Evolutionary conservation across 345 rosid species (phyloP), one percentile per base, ranked within the genome.

Genomic region (Syzygium grande): DNA sequence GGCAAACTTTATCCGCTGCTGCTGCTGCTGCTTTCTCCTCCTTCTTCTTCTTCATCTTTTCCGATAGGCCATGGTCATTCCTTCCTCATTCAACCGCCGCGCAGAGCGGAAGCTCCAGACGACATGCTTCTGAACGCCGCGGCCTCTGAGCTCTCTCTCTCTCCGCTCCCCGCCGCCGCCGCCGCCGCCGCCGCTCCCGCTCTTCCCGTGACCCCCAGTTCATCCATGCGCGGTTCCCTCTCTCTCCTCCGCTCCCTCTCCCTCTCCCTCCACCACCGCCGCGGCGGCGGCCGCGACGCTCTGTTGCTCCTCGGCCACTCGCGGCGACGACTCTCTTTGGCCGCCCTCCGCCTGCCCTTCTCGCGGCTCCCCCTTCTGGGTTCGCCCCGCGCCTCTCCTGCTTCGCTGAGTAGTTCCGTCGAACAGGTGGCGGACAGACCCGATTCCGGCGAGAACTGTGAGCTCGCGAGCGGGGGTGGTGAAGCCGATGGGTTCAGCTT

Each of bases 401-500:
- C 88, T 56, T 58, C 91, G 84, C 83, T 85, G 85, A 86, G 93
- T 73, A 89, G 91, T 93, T 94, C 92, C 90, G 90, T 93, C 93
- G 93, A 93, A 87, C 95, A 93, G 58, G 16, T 92, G 88, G 87
- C 87, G 34, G 85, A 86, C 87, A 85, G 87, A 11, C 84, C 87
- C 55, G 59, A 84, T 46, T 51, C 43, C 9, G 84, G 87, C 78
- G 92, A 88, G 87, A 79, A 6, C 11, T 89, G 88, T 89, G 91
- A 86, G 11, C n/a, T 87, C 34, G 54, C 83, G 83, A 38, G 83
- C 27, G 21, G 83, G 27, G 15, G 27, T 1, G 0, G 88, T 4
- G 88, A 84, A 11, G 38, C 49, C 7, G 88, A 61, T 2, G 86
- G 85, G 17, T 84, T 86, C 84, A 86, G 63, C 84, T 90, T 90